A percentile compares a stretch with the other conserved stretches of the same genome.
Conservation (phyloP, 352 stramenopile species). For the Globisporangium nunn region DNA sequence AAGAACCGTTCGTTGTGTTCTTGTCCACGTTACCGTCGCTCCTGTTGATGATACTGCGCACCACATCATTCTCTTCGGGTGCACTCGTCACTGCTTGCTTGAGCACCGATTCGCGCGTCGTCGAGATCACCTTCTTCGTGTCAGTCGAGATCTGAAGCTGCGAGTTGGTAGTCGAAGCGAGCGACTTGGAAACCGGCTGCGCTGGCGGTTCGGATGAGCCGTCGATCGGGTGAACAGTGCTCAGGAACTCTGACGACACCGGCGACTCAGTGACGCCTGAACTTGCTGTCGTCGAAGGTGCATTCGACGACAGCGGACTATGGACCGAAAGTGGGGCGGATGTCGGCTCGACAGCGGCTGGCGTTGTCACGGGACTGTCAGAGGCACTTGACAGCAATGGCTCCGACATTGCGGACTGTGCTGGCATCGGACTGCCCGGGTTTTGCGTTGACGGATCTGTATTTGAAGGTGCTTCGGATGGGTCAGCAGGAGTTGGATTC, state of each 20-base stretch:
- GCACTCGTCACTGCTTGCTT: background rate
- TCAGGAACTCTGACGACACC: conserved; percentile 2
- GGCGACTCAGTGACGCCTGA: background rate
- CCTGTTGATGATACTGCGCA: conserved; percentile 4
- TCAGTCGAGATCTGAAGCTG: conserved; percentile 8
- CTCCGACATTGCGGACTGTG: background rate
- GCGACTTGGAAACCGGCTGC: conserved; percentile 4
- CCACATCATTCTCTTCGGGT: background rate
- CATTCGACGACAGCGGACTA: background rate
- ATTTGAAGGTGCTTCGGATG: background rate
- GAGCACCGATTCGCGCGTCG: conserved; percentile 1
- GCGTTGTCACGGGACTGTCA: background rate
- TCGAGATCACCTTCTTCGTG: conserved; percentile 2
- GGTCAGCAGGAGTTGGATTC: background rate
- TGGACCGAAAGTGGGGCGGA: background rate
- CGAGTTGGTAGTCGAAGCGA: background rate
- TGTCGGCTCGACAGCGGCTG: background rate
- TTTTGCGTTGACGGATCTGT: background rate
- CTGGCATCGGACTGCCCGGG: background rate
- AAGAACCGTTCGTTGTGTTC: conserved; percentile 1
- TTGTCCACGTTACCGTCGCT: background rate
- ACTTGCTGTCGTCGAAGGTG: background rate
- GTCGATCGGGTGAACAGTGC: conserved; percentile 2
- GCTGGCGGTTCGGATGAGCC: background rate
- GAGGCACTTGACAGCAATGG: background rate